Evolutionary conservation across 441 rosid species (phyloP), one percentile per base, ranked within the genome.

Genomic region (Capsella rubella): DNA sequence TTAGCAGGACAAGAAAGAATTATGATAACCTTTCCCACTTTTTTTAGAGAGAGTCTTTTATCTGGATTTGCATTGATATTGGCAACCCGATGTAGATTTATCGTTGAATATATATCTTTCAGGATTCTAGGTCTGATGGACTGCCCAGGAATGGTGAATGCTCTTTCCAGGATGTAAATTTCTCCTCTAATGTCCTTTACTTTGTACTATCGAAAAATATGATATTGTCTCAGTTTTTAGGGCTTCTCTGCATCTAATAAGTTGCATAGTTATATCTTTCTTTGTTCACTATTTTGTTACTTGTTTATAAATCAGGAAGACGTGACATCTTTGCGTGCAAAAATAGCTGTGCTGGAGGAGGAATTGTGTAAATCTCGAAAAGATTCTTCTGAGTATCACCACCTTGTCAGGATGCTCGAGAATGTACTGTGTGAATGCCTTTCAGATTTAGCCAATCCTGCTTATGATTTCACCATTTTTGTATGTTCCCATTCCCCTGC

Each of bases 311-410:
- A 79, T 78, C 78, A 95, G 99, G 98, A 93, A 49, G 96, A 93
- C 74, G 73, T 87, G 59, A 54, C 79, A 74, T 86, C 94, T 43
- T 75, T 95, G 75, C 89, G 83, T 72, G 84, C 81, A 29, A 93
- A 84, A 82, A 90, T 87, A 76, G 79, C 83, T 72, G 74, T 76
- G 14, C 77, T 95, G 71, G 98, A 93, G 84, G 99, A 93, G 83
- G 98, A 93, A 45, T 84, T 93, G 68, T 80, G 81, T 64, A 89
- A 87, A 84, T 87, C 86, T 72, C 93, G 84, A 67, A 89, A 87
- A 73, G 93, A 90, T 77, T 84, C 87, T 55, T 79, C 88, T 62
- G 89, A 93, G 39, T 77, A 81, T 83, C 87, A 78, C 11, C 79
- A 78, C 64, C 89, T 84, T 35, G 82, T 67, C 78, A 76, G 71